Evolutionary conservation across 768 basidiomycete species (phyloP).

Genomic region (Pleurotus djamor): DNA sequence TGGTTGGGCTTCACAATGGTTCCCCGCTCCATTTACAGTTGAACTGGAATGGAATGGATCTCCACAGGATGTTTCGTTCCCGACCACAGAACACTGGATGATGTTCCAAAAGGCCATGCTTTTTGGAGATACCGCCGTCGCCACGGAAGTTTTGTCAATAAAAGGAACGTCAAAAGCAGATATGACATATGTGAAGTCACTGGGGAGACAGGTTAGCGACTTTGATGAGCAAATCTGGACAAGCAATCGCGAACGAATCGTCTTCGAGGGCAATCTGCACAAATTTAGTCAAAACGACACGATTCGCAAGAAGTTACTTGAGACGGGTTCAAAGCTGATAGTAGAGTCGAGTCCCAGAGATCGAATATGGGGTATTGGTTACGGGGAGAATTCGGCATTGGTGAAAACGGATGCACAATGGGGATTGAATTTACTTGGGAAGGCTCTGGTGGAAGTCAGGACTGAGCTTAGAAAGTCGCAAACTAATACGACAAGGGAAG

Average conservation of each 20-base stretch:
- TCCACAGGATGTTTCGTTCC: constrained; percentile 32
- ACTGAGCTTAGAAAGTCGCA: constrained; percentile 24
- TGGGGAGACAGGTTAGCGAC: constrained; percentile 47
- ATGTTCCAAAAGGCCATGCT: constrained; percentile 63
- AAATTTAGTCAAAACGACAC: constrained; percentile 53
- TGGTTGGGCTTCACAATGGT: constrained; percentile 53
- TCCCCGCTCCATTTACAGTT: constrained; percentile 41
- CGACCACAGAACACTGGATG: constrained; percentile 65
- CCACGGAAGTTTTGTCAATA: constrained; percentile 38
- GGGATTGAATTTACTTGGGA: constrained; percentile 58
- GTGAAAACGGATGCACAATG: constrained; percentile 34
- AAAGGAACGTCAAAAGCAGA: constrained; percentile 24
- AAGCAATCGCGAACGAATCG: constrained; percentile 41
- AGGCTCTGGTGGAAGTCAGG: constrained; percentile 41
- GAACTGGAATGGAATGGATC: constrained; percentile 25
- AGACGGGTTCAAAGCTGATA: constrained; percentile 43
- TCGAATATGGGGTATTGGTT: constrained; percentile 65
- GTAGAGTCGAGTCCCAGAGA: constrained; percentile 63
- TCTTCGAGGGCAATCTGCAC: constrained; percentile 48
- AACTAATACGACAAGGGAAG: too few relatives aligned
- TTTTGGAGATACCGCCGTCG: constrained; percentile 43
- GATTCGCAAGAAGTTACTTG: constrained; percentile 36
- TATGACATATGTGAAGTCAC: constrained; percentile 45
- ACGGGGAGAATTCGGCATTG: constrained; percentile 46
- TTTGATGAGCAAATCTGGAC: constrained; percentile 53